phyloP scores from a whole-genome alignment of 2,329 filamentous ascomycete species.

The Trichoderma cornu-damae region DNA sequence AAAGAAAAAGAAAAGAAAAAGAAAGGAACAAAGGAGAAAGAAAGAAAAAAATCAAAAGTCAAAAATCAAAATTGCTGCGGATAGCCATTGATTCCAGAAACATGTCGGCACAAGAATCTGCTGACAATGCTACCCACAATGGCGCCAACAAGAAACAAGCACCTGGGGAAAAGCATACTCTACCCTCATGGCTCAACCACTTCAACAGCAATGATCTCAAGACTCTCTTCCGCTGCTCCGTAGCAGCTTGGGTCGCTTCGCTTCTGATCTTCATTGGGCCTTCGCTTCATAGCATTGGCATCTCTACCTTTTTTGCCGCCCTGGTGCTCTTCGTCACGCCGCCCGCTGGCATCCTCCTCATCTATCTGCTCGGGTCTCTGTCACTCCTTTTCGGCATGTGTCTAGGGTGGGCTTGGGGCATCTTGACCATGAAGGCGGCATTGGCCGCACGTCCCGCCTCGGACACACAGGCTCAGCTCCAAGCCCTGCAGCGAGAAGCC shows the following conservation, averaged over 20 bases:
- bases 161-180: not conserved
- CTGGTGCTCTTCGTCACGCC: conserved; percentile 42
- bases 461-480: conserved; percentile 33
- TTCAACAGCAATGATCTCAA: conserved; percentile 46
- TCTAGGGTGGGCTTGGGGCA: conserved; percentile 46
- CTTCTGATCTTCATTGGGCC: conserved; percentile 46
- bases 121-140: not conserved
- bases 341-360: conserved; percentile 41
- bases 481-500: conserved; percentile 34
- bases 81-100: not conserved
- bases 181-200: conserved; percentile 39
- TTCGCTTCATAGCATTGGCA: conserved; percentile 36
- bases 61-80: no score
- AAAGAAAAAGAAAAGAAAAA: no score
- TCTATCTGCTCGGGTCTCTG: conserved; percentile 40
- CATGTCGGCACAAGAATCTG: not conserved
- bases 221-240: conserved; percentile 41
- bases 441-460: conserved; percentile 37
- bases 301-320: conserved; percentile 41
- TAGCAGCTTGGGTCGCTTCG: conserved; percentile 42
- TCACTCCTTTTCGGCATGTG: conserved; percentile 44
- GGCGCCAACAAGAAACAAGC: not conserved
- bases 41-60: no score
- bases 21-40: no score
- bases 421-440: conserved; percentile 45